Evolutionary conservation across 805 yeast genomes (phyloP).

Genomic region (Schizosaccharomyces osmophilus): DNA sequence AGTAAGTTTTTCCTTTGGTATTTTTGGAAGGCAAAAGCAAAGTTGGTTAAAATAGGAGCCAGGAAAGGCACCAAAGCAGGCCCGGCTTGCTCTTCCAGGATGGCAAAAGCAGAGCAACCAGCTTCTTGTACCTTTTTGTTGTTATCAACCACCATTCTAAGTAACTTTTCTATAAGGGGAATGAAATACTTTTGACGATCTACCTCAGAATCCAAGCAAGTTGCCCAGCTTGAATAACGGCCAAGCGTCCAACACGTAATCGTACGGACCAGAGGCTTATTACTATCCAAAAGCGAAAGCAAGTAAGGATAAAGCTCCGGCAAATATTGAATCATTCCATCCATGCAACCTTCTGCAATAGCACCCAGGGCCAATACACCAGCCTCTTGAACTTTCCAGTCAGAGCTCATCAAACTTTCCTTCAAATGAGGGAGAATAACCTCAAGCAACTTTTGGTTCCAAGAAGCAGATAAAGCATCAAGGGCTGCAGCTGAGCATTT

Average conservation of each 20-base stretch:
- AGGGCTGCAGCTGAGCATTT: constrained; percentile 87
- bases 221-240: constrained; percentile 63
- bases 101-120: constrained; percentile 69
- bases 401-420: constrained; percentile 36
- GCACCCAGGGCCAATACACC: constrained; percentile 90
- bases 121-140: constrained; percentile 90
- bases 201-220: constrained; percentile 21
- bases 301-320: constrained; percentile 67
- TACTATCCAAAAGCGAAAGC: constrained; percentile 52
- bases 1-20: constrained; percentile 68
- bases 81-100: constrained; percentile 57
- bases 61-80: constrained; percentile 35
- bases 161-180: constrained; percentile 53
- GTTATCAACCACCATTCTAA: constrained; percentile 21
- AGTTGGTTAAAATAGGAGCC: constrained; percentile 42
- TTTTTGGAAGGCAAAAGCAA: constrained; percentile 44
- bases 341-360: constrained; percentile 67
- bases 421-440: constrained; percentile 53
- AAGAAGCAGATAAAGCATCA: constrained; percentile 47
- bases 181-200: constrained; percentile 44
- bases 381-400: constrained; percentile 85
- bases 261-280: constrained; percentile 66
- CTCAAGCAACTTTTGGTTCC: constrained; percentile 42
- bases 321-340: constrained; percentile 37
- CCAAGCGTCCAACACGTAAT: constrained; percentile 91